phyloP scores from a whole-genome alignment of 768 basidiomycete species.

The Coprinopsis cinerea region DNA sequence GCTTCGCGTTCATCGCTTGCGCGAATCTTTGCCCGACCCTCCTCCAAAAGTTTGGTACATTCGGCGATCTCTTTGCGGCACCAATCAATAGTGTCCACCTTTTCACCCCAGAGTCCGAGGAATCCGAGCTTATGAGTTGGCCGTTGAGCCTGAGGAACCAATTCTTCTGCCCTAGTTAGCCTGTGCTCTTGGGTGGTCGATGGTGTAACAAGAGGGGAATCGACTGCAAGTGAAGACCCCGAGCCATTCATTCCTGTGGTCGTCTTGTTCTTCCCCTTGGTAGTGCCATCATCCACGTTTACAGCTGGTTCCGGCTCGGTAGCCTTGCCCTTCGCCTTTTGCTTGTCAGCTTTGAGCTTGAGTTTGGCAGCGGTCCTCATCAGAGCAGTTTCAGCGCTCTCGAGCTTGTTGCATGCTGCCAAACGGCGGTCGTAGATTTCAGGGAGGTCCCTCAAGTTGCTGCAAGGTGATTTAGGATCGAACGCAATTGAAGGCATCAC shows the following conservation, averaged over 20 bases:
- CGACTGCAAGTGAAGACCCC: conserved; percentile 8
- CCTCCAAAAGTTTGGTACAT: conserved; percentile 47
- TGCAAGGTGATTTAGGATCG: conserved; percentile 17
- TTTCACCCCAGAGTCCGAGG: conserved; percentile 63
- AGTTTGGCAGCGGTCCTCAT: conserved; percentile 72
- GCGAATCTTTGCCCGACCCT: conserved; percentile 35
- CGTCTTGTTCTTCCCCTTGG: neutral
- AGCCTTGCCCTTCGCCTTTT: conserved; percentile 30
- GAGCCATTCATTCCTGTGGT: neutral
- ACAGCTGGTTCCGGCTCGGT: conserved; percentile 13
- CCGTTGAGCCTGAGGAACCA: conserved; percentile 64
- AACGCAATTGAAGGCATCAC: neutral
- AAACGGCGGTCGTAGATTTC: conserved; percentile 73
- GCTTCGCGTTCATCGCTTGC: conserved; percentile 22
- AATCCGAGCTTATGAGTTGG: conserved; percentile 74
- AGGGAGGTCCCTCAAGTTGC: conserved; percentile 84
- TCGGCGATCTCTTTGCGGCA: conserved; percentile 64
- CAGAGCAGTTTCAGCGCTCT: conserved; percentile 77
- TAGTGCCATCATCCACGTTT: neutral
- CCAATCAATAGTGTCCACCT: conserved; percentile 95
- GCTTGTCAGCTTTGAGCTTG: conserved; percentile 49
- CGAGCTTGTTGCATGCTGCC: conserved; percentile 71
- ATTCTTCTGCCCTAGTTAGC: conserved; percentile 6
- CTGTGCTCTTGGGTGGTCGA: conserved; percentile 17
- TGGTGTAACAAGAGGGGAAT: conserved; percentile 12